Evolutionary conservation across 306 rosid species (phyloP), one percentile per base, ranked within the genome.

Genomic region (Cucurbita argyrosperma): DNA sequence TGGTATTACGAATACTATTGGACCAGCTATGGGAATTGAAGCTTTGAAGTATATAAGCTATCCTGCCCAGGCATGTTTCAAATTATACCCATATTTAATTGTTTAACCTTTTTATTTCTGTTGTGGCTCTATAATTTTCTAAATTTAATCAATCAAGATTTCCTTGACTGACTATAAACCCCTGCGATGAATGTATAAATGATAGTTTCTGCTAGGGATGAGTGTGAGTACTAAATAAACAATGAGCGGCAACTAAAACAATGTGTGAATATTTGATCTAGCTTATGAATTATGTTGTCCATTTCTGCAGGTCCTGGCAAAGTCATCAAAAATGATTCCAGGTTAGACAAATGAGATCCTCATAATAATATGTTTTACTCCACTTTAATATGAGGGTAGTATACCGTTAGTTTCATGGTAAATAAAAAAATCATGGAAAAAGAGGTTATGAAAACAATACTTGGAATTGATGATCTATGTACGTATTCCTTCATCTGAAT

Each of bases 1-100:
- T 51, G 97, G 99, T 67, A 91, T 95, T 83, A 91, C 99, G 4
- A 95, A 95, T 56, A 91, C 99, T 16, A 95, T 95, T 81, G 99
- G 99, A 78, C 99, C 99, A 4, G 99, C 99, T 46, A 95, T 95
- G 99, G 99, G 99, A 77, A 95, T 95, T 65, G 96, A 95, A 83
- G 97, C 99, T 42, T 83, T 95, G 71, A 95, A 91, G 83, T 95
- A 91, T 86, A 91, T 95, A 62, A 95, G 97, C 76, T 95, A 94
- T 76, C 99, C 99, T 38, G 99, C 99, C 15, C 99, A 94, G 97
- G 99, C 77, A 77, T 80, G 83, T 59, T 76, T 38, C 56, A 23
- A 19, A 30, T 19, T 39, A 42, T 19, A 11, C 35, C 9, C 40
- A 8, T 70, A 50, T 49, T 50, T 19, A 8, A 12, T 21, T 67